Percentiles rank a stretch among this genome's conserved stretches.
Evolutionary conservation across 176 grass and related monocot genomes (phyloP).

Genomic region (Puya raimondii): DNA sequence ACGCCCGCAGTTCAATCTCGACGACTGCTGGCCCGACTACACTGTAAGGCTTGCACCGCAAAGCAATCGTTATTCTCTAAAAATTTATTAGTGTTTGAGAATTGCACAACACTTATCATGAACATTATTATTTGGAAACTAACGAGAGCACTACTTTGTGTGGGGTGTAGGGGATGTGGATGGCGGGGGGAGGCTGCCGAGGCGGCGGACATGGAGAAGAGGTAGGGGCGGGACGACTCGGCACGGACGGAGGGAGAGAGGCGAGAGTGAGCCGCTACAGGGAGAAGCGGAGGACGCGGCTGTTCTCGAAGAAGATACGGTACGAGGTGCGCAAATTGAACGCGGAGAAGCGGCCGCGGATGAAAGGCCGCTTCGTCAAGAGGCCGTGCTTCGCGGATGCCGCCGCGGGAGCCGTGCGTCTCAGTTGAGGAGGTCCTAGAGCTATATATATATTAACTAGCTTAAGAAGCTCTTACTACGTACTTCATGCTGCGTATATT

Average conservation of each 20-base stretch:
- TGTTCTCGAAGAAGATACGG: conserved; percentile 97
- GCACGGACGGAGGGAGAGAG: conserved; percentile 36
- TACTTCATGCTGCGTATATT: not conserved
- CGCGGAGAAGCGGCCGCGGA: conserved; percentile 90
- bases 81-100: not conserved
- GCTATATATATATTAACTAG: not conserved
- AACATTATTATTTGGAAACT: not conserved
- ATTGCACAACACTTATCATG: no score
- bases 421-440: not conserved
- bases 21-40: conserved; percentile 43
- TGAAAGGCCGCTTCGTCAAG: conserved; percentile 97
- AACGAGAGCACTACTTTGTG: not conserved
- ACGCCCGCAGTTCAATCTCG: conserved; percentile 37
- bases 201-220: not conserved
- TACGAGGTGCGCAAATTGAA: conserved; percentile 99
- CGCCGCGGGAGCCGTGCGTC: not conserved
- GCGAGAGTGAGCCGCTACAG: conserved; percentile 72
- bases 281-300: conserved; percentile 91
- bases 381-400: conserved; percentile 8
- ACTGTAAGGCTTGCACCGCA: conserved; percentile 21
- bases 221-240: conserved; percentile 7
- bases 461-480: not conserved
- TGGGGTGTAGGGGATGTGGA: conserved; percentile 43
- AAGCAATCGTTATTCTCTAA: not conserved
- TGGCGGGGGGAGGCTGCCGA: conserved; percentile 15